phyloP scores from a whole-genome alignment of 306 rosid genomes.

The Datisca glomerata region DNA sequence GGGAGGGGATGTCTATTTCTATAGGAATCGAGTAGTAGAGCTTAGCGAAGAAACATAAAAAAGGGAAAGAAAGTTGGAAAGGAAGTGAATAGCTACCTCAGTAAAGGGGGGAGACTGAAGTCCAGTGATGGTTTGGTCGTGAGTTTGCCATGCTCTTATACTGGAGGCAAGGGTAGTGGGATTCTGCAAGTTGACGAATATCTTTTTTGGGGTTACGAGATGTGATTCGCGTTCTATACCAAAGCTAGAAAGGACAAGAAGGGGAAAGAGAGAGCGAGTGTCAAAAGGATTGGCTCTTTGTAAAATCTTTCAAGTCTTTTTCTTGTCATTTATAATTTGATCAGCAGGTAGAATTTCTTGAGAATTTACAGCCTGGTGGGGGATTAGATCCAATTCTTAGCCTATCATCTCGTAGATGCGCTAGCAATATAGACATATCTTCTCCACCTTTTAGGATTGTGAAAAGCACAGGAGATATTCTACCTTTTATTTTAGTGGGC shows the following conservation, averaged over 20 bases:
- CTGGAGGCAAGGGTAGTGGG: slow-evolving; percentile 18
- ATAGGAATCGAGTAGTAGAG: background rate
- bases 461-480: slow-evolving; percentile 32
- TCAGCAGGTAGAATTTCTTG: slow-evolving; percentile 21
- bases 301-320: slow-evolving; percentile 7
- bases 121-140: slow-evolving; percentile 17
- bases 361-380: slow-evolving; percentile 30
- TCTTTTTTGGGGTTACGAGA: slow-evolving; percentile 14
- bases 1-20: too few relatives aligned
- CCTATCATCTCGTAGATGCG: slow-evolving; percentile 23
- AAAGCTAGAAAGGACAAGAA: slow-evolving; percentile 7
- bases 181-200: slow-evolving; percentile 41
- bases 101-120: slow-evolving; percentile 6
- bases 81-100: background rate
- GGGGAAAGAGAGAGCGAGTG: slow-evolving; percentile 4
- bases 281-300: background rate
- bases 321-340: slow-evolving; percentile 13
- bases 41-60: background rate
- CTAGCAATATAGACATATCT: slow-evolving; percentile 23
- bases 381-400: slow-evolving; percentile 50
- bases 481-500: slow-evolving; percentile 13
- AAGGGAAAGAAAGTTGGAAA: background rate
- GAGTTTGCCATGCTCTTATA: slow-evolving; percentile 27
- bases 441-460: slow-evolving; percentile 8
- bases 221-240: slow-evolving; percentile 28